Evolutionary conservation across 768 basidiomycete species (phyloP).

Genomic region (Lentinula boryana): DNA sequence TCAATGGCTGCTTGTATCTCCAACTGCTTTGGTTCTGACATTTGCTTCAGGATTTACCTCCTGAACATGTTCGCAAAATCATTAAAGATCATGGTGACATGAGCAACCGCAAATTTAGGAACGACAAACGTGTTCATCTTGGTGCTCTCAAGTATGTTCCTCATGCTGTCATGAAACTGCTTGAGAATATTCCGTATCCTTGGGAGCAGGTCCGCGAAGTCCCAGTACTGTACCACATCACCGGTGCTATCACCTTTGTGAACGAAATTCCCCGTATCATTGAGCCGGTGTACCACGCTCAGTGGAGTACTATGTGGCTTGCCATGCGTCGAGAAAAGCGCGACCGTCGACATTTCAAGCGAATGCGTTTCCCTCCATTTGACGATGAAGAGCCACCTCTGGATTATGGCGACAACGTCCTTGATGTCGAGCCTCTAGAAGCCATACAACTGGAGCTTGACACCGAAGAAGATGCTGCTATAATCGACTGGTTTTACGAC

Average conservation of each 20-base stretch:
- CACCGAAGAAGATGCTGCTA: slow-evolving; percentile 83
- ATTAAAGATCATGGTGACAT: slow-evolving; percentile 99
- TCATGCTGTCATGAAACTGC: slow-evolving; percentile 97
- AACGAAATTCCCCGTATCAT: slow-evolving; percentile 97
- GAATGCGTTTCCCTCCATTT: slow-evolving; percentile 99
- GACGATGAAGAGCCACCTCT: slow-evolving; percentile 99
- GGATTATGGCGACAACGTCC: slow-evolving; percentile 98
- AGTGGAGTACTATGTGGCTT: slow-evolving; percentile 99
- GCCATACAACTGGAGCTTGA: slow-evolving; percentile 97
- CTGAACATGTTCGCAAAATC: slow-evolving; percentile 98
- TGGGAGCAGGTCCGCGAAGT: slow-evolving; percentile 99
- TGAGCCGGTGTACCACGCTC: slow-evolving; percentile 97
- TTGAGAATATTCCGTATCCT: slow-evolving; percentile 96
- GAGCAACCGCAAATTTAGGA: slow-evolving; percentile 98
- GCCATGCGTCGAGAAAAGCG: slow-evolving; percentile 99
- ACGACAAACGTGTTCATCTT: slow-evolving; percentile 98
- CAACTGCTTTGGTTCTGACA: slow-evolving; percentile 14
- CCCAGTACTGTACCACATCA: slow-evolving; percentile 97
- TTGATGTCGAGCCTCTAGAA: slow-evolving; percentile 97
- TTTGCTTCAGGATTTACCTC: slow-evolving; percentile 73
- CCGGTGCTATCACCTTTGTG: slow-evolving; percentile 98
- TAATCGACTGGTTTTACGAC: slow-evolving; percentile 98
- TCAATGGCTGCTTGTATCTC: slow-evolving; percentile 1
- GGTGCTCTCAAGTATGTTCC: slow-evolving; percentile 98
- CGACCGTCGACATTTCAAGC: slow-evolving; percentile 98